Evolutionary conservation across 495 filamentous ascomycete species (phyloP).

Genomic region (Umbilicaria muhlenbergii): DNA sequence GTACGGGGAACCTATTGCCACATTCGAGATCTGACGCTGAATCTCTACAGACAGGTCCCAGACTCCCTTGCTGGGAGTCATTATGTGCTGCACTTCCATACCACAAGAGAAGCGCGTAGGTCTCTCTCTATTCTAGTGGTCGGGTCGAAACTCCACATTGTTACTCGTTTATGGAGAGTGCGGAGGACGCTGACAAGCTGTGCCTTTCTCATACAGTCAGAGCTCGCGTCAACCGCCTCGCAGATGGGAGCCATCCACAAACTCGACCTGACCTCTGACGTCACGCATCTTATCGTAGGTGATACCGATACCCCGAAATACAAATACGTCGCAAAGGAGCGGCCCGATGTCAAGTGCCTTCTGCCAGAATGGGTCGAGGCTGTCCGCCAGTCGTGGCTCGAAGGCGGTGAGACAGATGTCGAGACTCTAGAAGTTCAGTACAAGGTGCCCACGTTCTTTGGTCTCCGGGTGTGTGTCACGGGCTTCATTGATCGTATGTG

Average conservation of each 20-base stretch:
- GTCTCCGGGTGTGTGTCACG: slow-evolving; percentile 69
- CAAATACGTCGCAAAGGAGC: slow-evolving; percentile 79
- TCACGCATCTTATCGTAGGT: slow-evolving; percentile 88
- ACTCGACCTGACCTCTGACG: slow-evolving; percentile 85
- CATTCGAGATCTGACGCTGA: neutral
- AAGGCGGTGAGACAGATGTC: slow-evolving; percentile 66
- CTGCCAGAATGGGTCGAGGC: slow-evolving; percentile 70
- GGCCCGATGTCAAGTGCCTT: slow-evolving; percentile 71
- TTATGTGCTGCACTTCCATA: slow-evolving; percentile 87
- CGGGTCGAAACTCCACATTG: neutral
- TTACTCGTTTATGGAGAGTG: neutral
- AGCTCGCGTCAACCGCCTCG: slow-evolving; percentile 48
- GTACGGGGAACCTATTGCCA: slow-evolving; percentile 16
- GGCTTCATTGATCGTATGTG: slow-evolving; percentile 73
- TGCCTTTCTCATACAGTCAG: slow-evolving; percentile 32
- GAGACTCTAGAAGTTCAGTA: slow-evolving; percentile 44
- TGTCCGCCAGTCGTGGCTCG: slow-evolving; percentile 65
- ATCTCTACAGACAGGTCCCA: slow-evolving; percentile 27
- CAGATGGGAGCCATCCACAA: slow-evolving; percentile 80
- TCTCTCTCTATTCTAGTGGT: slow-evolving; percentile 1
- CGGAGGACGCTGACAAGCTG: neutral
- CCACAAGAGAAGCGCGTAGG: slow-evolving; percentile 65
- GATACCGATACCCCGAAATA: slow-evolving; percentile 82
- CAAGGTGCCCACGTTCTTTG: slow-evolving; percentile 41
- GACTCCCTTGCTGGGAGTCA: slow-evolving; percentile 59